These are phyloP conservation scores for Wakefieldia striispora DNA, from an alignment of 768 basidiomycete genomes.

Conservation along the genomic window DNA sequence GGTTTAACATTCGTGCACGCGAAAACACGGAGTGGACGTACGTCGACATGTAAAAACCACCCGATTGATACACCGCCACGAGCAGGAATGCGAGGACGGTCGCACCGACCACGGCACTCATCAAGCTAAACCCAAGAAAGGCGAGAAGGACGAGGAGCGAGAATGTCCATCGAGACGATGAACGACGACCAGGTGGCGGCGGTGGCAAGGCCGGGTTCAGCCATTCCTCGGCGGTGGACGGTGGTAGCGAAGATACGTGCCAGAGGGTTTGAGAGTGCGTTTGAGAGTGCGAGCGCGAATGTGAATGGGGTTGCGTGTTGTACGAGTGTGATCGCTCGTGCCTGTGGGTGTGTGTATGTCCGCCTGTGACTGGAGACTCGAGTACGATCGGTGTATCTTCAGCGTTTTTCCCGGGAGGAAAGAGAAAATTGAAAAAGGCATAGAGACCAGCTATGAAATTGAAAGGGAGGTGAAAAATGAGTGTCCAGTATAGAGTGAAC, in stretches of 20 bases:
- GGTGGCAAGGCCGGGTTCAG: conserved; percentile 4
- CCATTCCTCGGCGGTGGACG: conserved; percentile 4
- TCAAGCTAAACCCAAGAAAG: conserved; percentile 34
- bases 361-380: not conserved
- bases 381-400: conserved; percentile 2
- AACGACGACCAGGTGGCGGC: conserved; percentile 27
- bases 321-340: not conserved
- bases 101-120: conserved; percentile 39
- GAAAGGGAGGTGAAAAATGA: conserved; percentile 45
- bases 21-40: conserved; percentile 13
- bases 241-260: not conserved
- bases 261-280: not conserved
- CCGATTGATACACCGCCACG: conserved; percentile 37
- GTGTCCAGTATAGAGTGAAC: conserved; percentile 48
- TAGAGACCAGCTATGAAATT: conserved; percentile 40
- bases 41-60: conserved; percentile 42
- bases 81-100: conserved; percentile 40
- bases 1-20: no score
- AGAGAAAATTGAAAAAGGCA: conserved; percentile 41
- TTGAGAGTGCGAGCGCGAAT: not conserved
- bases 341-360: not conserved
- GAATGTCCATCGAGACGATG: conserved; percentile 39
- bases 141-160: conserved; percentile 39
- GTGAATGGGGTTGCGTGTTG: not conserved
- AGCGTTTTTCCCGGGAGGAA: conserved; percentile 31